phyloP scores from a whole-genome alignment of 495 filamentous ascomycete genomes.

The Tuber indicum region DNA sequence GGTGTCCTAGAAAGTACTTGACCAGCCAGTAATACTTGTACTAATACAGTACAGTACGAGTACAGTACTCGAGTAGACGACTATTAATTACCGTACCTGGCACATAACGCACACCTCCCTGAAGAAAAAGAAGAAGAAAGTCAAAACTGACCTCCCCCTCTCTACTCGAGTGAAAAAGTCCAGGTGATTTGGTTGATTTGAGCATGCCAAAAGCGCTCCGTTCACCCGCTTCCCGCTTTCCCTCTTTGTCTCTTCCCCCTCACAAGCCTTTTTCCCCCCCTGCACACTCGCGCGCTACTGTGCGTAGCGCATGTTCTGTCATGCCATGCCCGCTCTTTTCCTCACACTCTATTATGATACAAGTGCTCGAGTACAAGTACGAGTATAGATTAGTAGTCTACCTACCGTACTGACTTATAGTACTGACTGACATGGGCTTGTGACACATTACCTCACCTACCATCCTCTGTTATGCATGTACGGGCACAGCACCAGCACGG shows the following conservation, averaged over 20 bases:
- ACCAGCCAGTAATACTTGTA: too few species aligned
- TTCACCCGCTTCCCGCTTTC: neutral
- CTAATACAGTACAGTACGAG: too few species aligned
- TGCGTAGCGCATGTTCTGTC: neutral
- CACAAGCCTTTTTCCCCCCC: conserved; percentile 10
- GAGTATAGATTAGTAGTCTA: too few species aligned
- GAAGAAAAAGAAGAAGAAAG: neutral
- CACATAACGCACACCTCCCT: neutral
- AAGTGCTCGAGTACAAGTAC: too few species aligned
- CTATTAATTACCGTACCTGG: neutral
- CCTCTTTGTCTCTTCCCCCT: neutral
- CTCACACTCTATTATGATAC: neutral
- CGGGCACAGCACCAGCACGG: neutral
- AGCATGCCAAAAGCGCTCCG: neutral
- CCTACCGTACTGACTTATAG: neutral
- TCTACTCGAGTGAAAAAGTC: neutral
- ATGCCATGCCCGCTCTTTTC: neutral
- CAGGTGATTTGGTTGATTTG: neutral
- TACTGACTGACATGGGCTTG: neutral
- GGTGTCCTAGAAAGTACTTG: neutral
- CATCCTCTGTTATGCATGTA: neutral
- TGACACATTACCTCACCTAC: neutral
- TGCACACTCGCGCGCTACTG: neutral
- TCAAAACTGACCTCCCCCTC: neutral
- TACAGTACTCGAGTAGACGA: too few species aligned